Evolutionary conservation across 75 land plant genomes (phyloP), one percentile per base, ranked within the genome.

Genomic region (Larix kaempferi): DNA sequence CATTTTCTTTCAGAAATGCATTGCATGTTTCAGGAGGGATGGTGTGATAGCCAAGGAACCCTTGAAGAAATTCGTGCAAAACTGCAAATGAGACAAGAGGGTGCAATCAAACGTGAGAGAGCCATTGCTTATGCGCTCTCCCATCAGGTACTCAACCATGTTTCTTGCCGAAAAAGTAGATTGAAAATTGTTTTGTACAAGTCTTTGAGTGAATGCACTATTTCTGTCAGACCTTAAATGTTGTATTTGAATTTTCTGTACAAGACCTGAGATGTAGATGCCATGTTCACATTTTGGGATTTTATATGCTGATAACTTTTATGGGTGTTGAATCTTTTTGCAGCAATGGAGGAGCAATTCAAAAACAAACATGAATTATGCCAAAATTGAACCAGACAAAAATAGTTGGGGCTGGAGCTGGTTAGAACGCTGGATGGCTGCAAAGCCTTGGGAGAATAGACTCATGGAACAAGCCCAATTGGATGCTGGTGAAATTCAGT

Each of bases 381-480:
- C 65, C 1, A 59, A 63, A 76, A 65, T 81, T 54, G 94, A 88
- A 33, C 80, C 88, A 12, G 96, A 91, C 78, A 93, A 83, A 82
- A 84, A 73, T 27, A 87, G 83, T 62, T 93, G 98, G 98, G 93
- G 95, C 52, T 95, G 98, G 95, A 92, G 91, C 77, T 94, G 95
- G 95, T 75, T 92, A 54, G 98, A 95, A 82, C 82, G 98, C 2
- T 93, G 98, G 98, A 91, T 93, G 94, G 89, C 98, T 7, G 94
- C 96, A 3, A 84, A 88, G 78, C 98, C 98, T 12, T 95, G 98
- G 98, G 98, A 95, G 79, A 93, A 80, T 57, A 83, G 94, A 59
- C 60, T 88, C 73, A 87, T 89, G 82, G 89, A 89, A 61, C 58
- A 60, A 12, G 44, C 71, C 14, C 79, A 78, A 2, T 22, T 35